Evolutionary conservation across 73 alveolate species (phyloP), one percentile per base, ranked within the genome.

Genomic region (Tetrahymena thermophila): DNA sequence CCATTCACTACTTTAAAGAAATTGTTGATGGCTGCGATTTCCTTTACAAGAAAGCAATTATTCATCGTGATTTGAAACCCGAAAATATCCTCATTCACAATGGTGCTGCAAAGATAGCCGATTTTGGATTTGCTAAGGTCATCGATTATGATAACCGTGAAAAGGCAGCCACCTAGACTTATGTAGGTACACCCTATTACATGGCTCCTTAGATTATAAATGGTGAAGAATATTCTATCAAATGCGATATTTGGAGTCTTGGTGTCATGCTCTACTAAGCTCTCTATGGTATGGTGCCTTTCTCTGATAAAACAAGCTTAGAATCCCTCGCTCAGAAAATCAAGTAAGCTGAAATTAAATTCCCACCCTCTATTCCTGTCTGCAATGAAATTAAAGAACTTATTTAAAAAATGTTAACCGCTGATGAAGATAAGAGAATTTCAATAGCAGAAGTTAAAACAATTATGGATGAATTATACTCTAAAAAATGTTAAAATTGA

Each of bases 81-180:
- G 97, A 95, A 85, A 95, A 95, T 57, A 95, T 95, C 15, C 95
- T 95, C 25, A 89, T 95, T 34, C 97, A 95, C 44, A 95, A 95
- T 85, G 97, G 97, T 43, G 37, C 56, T 42, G 95, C 95, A 17
- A 95, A 95, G 35, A 85, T 95, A n/a, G 97, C 97, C 19, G 97
- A 95, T 95, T 95, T 95, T 93, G 97, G 97, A 19, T 95, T 95
- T 95, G 97, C 97, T 10, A 95, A 95, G 55, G 97, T 95, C 23
- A 85, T 95, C 6, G 97, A 95, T 85, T 94, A 95, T 25, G 97
- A 95, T 28, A 85, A 43, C 34, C 85, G 94, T 43, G 97, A 95
- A 85, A 50, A 25, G 34, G 97, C 97, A 23, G 95, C 97, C 25
- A 94, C 93, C 56, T 94, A 94, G 17, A 95, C 97, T 23, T 85